Base-by-base conservation (phyloP, 2,329 filamentous ascomycete species). In the Graphilbum sp. region DNA sequence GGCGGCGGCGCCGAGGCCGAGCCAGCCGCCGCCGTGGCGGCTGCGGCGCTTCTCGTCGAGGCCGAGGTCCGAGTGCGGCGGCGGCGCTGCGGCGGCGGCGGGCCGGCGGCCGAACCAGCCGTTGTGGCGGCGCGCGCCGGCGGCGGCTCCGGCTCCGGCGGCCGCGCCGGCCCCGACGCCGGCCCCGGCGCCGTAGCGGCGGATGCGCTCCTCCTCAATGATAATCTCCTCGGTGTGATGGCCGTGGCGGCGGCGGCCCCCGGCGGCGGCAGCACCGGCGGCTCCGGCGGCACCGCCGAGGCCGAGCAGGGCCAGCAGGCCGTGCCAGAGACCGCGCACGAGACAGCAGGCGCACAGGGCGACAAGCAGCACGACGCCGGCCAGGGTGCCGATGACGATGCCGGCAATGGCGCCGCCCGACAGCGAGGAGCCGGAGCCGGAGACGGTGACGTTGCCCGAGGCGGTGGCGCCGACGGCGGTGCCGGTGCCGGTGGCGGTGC, bases 281-380 rank as follows among this genome's bases (percentile, higher is more conserved):
- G n/a, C n/a, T n/a, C n/a, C n/a, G n/a, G 66, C 47, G 62, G 62
- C 47, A 62, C 62, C 62, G 48, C 72, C 66, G 32, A 74, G 52
- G 24, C 76, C 77, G 45, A 83, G 71, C 47, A 81, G 54, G 35
- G 68, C 69, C 36, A 72, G 54, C 31, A 75, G 49, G 24, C 62
- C 66, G 45, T 72, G 64, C 66, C 74, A 79, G 32, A 77, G 59
- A 13, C 71, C 71, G 45, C 69, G 66, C 41, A 69, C 65, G 42
- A 77, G 75, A 62, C 79, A 83, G 66, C 75, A 86, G 60, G 82
- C 75, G 63, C 79, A 85, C 50, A 86, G 59, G 8, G 82, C 66
- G 5, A 78, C 60, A 18, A 87, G 68, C 3, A 87, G 62, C 31
- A 67, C 57, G 27, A 85, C 63, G 44, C 78, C 81, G 13, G 69